Evolutionary conservation across 1,139 yeast genomes (phyloP).

Genomic region (Suhomyces ambrosiae): DNA sequence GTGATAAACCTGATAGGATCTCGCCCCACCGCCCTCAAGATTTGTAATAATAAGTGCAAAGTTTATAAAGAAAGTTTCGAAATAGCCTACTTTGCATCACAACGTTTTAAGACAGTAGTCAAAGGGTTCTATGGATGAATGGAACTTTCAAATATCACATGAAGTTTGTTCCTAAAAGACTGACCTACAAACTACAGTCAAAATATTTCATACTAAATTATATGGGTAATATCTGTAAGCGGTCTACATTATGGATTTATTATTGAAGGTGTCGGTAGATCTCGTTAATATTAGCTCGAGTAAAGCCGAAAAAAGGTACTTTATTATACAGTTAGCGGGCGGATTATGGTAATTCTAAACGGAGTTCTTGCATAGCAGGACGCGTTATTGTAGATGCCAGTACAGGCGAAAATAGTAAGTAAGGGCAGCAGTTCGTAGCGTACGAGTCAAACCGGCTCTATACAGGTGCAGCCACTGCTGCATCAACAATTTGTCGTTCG

Average conservation of each 20-base stretch:
- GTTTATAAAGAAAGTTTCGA: too few relatives aligned
- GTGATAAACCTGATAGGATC: neutral
- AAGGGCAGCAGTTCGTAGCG: neutral
- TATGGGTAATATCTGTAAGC: too few relatives aligned
- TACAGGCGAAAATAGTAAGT: too few relatives aligned
- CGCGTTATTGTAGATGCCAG: too few relatives aligned
- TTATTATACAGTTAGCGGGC: neutral
- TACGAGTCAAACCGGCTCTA: neutral
- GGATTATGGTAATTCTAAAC: neutral
- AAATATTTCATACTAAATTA: too few relatives aligned
- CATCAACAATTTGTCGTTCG: constrained; percentile 1
- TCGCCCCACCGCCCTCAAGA: neutral
- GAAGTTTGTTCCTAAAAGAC: too few relatives aligned
- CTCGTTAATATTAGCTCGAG: neutral
- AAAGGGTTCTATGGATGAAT: too few relatives aligned
- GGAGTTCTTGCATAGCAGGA: neutral
- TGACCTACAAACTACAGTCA: too few relatives aligned
- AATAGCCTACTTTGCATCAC: too few relatives aligned
- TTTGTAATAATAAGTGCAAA: neutral
- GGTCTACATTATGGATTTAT: too few relatives aligned
- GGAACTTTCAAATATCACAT: too few relatives aligned
- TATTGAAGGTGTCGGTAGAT: neutral
- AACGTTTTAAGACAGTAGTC: too few relatives aligned
- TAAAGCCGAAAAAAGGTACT: neutral
- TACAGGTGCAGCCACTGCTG: neutral